Evolutionary conservation across 495 filamentous ascomycete species (phyloP), one percentile per base, ranked within the genome.

Genomic region (Rhizodiscina lignyota): DNA sequence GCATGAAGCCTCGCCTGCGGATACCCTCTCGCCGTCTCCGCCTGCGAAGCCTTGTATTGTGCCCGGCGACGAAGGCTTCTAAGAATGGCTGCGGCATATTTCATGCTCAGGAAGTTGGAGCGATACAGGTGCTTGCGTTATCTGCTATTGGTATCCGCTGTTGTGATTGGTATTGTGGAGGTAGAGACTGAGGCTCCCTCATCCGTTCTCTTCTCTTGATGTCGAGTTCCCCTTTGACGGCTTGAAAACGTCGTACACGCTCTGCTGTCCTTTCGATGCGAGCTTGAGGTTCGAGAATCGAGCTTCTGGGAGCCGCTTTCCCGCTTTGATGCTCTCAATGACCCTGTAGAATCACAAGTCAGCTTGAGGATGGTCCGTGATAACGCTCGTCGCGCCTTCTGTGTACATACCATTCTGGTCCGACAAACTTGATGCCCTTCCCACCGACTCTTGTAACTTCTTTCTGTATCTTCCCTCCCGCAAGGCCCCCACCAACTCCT

Each of bases 401-500:
- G n/a, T n/a, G n/a, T n/a, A n/a, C n/a, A n/a, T 50, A 82, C 86
- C 89, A 96, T 43, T 92, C 77, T 11, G 77, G 82, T 26, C 64
- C 66, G 32, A 97, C 81, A 51, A 76, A 81, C 63, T 74, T 91
- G n/a, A 93, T 60, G 10, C 68, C 74, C 32, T 61, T 60, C 2
- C 74, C 74, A 16, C 72, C 67, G 3, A 75, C 61, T 29, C 61
- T 58, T 24, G 53, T 49, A 35, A 93, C 77, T 54, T 94, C 86
- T 51, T 71, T 79, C 51, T 96, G 77, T 15, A 92, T 53, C 57
- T 96, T 96, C 24, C 66, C 61, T 6, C 68, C 83, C 2, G 84
- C 69, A 6, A 97, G 60, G 0, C 83, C 85, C 20, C 86, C 86
- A 0, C 84, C 86, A 5, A 64, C 66, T 10, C 78, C 74, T 15